Base-by-base conservation (phyloP, 805 yeast genomes). In the Jamesozyma hellenica region DNA sequence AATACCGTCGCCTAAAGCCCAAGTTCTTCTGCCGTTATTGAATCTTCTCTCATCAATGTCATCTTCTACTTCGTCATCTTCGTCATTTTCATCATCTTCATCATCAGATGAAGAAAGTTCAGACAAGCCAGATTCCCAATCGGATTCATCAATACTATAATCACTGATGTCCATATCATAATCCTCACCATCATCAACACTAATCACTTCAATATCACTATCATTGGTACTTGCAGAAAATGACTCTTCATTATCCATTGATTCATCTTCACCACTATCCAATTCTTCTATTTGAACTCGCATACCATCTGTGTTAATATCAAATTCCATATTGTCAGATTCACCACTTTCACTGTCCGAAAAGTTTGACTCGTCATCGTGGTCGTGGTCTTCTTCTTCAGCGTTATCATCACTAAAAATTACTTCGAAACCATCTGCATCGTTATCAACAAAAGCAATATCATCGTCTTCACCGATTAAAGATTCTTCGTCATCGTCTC, bases 401-500 rank as follows among this genome's bases (percentile, higher is more conserved):
- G 50, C 65, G 15, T 51, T 53, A 28, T 54, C 61, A 19, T 56
- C 63, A 37, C 58, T 56, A 36, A 57, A 55, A 5, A 58, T 60
- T 23, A 56, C 60, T 30, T 58, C 64, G 34, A 49, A 57, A 2
- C 48, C 65, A 6, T 53, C 71, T 12, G 58, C 67, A 19, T 55
- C 63, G 25, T 55, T 55, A 32, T 56, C 57, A 14, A 60, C 65
- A 50, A 60, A 56, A 5, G 65, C 64, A 27, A 64, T 60, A 16
- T 38, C 45, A 30, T 63, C 73, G 19, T 60, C 71, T 17, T 65
- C 72, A 8, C 67, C 73, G 37, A 67, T 61, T 41, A 66, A 67
- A 9, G 65, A 67, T 4, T 67, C 77, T 19, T 69, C 74, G 19
- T 67, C 71, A 31, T 70, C 77, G 18, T 66, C 74, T n/a, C 67